A percentile compares a stretch with the other conserved stretches of the same genome.
Conservation (phyloP, 768 basidiomycete species). For the Hericium alpestre region DNA sequence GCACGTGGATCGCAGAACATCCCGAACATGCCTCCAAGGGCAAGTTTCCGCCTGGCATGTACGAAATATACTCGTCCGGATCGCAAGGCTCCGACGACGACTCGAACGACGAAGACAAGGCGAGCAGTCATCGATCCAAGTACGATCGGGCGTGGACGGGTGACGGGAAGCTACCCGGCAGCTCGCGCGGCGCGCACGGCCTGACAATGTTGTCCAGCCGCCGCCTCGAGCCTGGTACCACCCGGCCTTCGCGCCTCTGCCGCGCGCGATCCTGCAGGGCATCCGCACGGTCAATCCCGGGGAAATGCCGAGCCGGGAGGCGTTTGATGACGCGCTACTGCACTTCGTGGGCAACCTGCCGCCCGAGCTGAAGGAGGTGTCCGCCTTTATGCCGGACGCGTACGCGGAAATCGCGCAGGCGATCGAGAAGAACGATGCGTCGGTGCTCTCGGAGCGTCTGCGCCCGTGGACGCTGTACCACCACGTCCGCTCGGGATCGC, state of each 20-base stretch:
- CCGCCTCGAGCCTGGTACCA: conserved; percentile 48
- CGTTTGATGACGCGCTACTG: conserved; percentile 40
- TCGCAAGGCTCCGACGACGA: conserved; percentile 13
- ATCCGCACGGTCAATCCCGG: conserved; percentile 41
- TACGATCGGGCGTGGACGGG: conserved; percentile 1
- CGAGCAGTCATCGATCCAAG: neutral
- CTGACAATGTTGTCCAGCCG: conserved; percentile 12
- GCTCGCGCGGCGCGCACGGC: neutral
- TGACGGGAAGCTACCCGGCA: neutral
- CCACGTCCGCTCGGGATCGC: conserved; percentile 51
- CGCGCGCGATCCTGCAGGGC: conserved; percentile 41
- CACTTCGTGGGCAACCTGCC: conserved; percentile 42
- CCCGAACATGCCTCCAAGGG: conserved; percentile 8
- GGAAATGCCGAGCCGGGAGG: conserved; percentile 49
- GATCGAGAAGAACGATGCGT: conserved; percentile 27
- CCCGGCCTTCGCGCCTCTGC: conserved; percentile 49
- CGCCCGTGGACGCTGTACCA: conserved; percentile 49
- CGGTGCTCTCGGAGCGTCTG: conserved; percentile 27
- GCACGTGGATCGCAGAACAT: conserved; percentile 15
- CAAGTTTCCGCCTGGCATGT: conserved; percentile 1
- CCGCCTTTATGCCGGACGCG: conserved; percentile 41
- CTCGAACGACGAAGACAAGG: conserved; percentile 4
- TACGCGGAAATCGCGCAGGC: conserved; percentile 43
- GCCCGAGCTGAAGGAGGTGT: conserved; percentile 48
- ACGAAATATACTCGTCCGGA: conserved; percentile 9